Evolutionary conservation across 169 alveolate species (phyloP).

Genomic region (Eimeria praecox): DNA sequence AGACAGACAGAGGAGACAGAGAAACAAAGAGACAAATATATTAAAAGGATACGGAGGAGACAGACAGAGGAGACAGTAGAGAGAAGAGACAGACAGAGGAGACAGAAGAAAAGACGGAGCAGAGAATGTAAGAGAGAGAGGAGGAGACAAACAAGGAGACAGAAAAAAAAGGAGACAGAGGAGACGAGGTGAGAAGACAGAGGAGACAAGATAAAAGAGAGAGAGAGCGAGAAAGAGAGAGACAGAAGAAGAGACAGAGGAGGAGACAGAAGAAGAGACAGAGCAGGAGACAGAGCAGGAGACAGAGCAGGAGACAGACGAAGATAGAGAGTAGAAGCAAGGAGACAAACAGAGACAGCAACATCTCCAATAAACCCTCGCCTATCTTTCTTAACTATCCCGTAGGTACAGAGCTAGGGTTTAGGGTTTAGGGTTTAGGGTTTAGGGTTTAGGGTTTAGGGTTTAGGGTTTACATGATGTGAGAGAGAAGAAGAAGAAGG

Average conservation of each 20-base stretch:
- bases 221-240: background rate
- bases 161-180: no score
- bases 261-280: background rate
- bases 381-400: no score
- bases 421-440: no score
- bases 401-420: no score
- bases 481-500: background rate
- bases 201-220: background rate
- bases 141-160: no score
- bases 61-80: no score
- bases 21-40: background rate
- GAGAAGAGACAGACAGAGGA: background rate
- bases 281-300: background rate
- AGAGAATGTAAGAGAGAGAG: background rate
- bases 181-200: background rate
- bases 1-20: background rate
- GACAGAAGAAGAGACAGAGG: background rate
- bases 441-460: constrained; percentile 29
- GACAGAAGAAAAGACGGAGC: background rate
- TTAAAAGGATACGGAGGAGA: background rate
- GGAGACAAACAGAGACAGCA: no score
- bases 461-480: constrained; percentile 17
- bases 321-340: background rate
- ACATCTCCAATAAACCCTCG: no score
- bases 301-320: background rate